Evolutionary conservation across 805 yeast genomes (phyloP), one percentile per base, ranked within the genome.

Genomic region (Nakazawaea ishiwadae): DNA sequence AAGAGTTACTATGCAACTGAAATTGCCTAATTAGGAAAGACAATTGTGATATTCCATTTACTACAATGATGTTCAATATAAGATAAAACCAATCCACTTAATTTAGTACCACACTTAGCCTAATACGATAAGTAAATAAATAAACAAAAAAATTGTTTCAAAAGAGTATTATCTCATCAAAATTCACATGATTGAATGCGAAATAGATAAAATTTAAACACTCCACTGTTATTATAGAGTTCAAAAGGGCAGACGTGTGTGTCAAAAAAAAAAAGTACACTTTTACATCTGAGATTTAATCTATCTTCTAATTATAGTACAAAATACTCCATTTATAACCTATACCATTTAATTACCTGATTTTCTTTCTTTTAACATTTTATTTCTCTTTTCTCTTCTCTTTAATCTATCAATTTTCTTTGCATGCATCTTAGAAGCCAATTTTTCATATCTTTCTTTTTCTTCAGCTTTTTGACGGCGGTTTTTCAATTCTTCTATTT

Each of bases 311-410:
- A n/a, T n/a, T n/a, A n/a, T n/a, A n/a, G n/a, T n/a, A n/a, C n/a
- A n/a, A n/a, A n/a, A n/a, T n/a, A n/a, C n/a, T n/a, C n/a, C n/a
- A n/a, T n/a, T n/a, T n/a, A n/a, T n/a, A n/a, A n/a, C n/a, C n/a
- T n/a, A n/a, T n/a, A n/a, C n/a, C n/a, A n/a, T n/a, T 15, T 30
- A 38, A 31, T 32, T 32, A 32, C 44, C 44, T 3, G 44, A 38
- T 50, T 47, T 59, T 50, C 97, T 96, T 58, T 90, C 98, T 60
- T 82, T 88, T 59, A 90, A 79, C 55, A 89, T 69, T 67, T 91
- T 91, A 68, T 90, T 91, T 66, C 98, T 81, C 83, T 91, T 91
- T 59, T 91, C 99, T 58, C 84, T 81, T 69, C 84, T 81, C 66
- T 84, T 81, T 66, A 91, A 60, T 64, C 99, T 77, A 49, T 89